Percentiles rank a stretch among this genome's conserved stretches.
These are phyloP conservation scores for Marasmius oreades DNA, from an alignment of 1,284 basidiomycete genomes.

Conservation along the genomic window DNA sequence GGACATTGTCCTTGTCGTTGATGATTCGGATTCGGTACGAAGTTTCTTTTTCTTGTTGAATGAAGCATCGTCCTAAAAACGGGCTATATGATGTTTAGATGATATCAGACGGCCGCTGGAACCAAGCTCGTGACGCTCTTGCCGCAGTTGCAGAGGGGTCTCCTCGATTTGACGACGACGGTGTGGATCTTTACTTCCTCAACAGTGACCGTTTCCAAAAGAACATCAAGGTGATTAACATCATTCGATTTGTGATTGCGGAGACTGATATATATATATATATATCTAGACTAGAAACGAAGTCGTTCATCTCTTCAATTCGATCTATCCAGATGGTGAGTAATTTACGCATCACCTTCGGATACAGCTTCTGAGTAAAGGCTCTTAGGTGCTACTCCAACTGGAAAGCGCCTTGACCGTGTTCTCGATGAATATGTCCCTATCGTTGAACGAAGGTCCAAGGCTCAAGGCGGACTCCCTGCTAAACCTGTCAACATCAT, in stretches of 20 bases:
- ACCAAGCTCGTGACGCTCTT: slow-evolving; percentile 30
- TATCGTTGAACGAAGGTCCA: slow-evolving; percentile 26
- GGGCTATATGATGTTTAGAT: slow-evolving; percentile 14
- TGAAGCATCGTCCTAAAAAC: neutral
- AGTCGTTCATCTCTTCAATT: slow-evolving; percentile 25
- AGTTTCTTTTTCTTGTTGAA: neutral
- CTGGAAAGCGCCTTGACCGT: slow-evolving; percentile 35
- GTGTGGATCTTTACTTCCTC: slow-evolving; percentile 44
- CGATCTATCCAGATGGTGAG: slow-evolving; percentile 27
- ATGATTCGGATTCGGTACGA: slow-evolving; percentile 43
- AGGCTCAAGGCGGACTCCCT: slow-evolving; percentile 15
- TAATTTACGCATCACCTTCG: neutral
- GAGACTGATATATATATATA: neutral
- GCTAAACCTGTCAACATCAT: slow-evolving; percentile 40
- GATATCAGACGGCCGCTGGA: slow-evolving; percentile 18
- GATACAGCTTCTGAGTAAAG: neutral
- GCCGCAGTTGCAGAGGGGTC: slow-evolving; percentile 39
- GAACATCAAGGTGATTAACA: slow-evolving; percentile 32
- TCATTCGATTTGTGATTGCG: neutral
- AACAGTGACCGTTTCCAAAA: slow-evolving; percentile 30
- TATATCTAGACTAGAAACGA: slow-evolving; percentile 11
- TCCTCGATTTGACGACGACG: slow-evolving; percentile 34
- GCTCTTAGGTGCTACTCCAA: slow-evolving; percentile 37
- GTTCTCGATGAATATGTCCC: slow-evolving; percentile 38
- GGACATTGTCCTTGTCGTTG: slow-evolving; percentile 38